Evolutionary conservation across 1,139 yeast species (phyloP).

Genomic region (Kodamaea ohmeri): DNA sequence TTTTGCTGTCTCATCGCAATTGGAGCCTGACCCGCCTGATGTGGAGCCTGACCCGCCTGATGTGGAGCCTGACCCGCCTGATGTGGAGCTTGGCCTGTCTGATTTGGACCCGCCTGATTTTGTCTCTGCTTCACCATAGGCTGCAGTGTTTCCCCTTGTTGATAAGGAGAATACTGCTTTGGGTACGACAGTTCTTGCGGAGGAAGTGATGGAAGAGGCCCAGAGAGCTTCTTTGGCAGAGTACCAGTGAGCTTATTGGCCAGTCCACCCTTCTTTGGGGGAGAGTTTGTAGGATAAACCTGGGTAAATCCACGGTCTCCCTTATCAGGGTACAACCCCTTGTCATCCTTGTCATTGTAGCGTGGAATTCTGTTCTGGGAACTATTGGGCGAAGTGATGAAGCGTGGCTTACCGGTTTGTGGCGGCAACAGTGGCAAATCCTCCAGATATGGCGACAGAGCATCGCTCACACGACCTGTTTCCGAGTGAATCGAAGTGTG

Average conservation of each 20-base stretch:
- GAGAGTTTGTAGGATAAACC: background rate
- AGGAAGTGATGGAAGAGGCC: constrained; percentile 2
- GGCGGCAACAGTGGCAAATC: constrained; percentile 18
- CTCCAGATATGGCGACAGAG: constrained; percentile 21
- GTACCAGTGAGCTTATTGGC: too few species aligned
- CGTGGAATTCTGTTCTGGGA: constrained; percentile 27
- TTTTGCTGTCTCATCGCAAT: too few species aligned
- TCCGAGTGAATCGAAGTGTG: constrained; percentile 29
- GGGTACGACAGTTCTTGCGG: constrained; percentile 3
- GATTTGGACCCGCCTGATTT: too few species aligned
- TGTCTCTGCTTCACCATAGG: constrained; percentile 7
- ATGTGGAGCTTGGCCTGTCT: too few species aligned
- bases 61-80: too few species aligned
- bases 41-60: too few species aligned
- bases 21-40: too few species aligned
- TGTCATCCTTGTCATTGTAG: constrained; percentile 1
- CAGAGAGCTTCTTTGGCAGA: background rate
- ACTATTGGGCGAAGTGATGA: constrained; percentile 35
- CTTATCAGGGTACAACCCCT: background rate
- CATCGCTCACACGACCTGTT: constrained; percentile 23
- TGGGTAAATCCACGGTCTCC: background rate
- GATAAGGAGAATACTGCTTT: constrained; percentile 3
- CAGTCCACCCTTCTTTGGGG: too few species aligned
- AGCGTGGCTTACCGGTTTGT: constrained; percentile 26
- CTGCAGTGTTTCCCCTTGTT: constrained; percentile 8